Evolutionary conservation across 306 rosid genomes (phyloP).

Genomic region (Alnus rubra): DNA sequence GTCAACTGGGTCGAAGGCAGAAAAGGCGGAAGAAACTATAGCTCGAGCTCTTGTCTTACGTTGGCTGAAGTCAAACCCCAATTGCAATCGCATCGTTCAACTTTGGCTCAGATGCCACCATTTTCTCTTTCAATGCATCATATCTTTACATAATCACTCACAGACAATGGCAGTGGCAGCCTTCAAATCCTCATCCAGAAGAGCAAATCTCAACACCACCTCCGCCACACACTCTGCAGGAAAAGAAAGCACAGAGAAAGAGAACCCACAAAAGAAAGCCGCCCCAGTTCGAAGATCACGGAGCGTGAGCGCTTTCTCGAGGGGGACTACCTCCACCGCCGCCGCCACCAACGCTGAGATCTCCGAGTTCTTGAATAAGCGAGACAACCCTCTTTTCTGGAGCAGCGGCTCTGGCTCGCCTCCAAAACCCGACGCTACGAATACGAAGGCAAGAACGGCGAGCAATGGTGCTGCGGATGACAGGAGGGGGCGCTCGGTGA

Average conservation of each 20-base stretch:
- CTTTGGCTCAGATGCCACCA: neutral
- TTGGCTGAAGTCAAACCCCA: too few relatives aligned
- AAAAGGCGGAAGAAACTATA: neutral
- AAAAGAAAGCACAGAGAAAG: slow-evolving; percentile 26
- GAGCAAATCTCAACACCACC: slow-evolving; percentile 41
- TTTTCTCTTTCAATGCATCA: neutral
- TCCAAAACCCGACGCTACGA: slow-evolving; percentile 13
- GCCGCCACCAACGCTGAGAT: slow-evolving; percentile 17
- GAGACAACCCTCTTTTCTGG: slow-evolving; percentile 84
- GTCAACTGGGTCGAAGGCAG: neutral
- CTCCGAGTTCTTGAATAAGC: slow-evolving; percentile 68
- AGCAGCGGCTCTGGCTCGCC: slow-evolving; percentile 30
- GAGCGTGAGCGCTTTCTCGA: slow-evolving; percentile 77
- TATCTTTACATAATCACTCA: too few relatives aligned
- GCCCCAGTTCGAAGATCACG: slow-evolving; percentile 67
- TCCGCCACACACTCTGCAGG: slow-evolving; percentile 7
- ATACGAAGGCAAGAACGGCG: slow-evolving; percentile 10
- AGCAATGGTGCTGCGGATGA: slow-evolving; percentile 15
- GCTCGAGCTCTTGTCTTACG: neutral
- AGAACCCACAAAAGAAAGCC: slow-evolving; percentile 32
- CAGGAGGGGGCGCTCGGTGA: slow-evolving; percentile 50
- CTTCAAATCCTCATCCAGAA: slow-evolving; percentile 81
- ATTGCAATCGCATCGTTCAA: neutral
- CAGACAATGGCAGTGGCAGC: slow-evolving; percentile 67
- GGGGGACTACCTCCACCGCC: slow-evolving; percentile 8